Percentiles rank a stretch among this genome's conserved stretches.
phyloP scores from a whole-genome alignment of 169 alveolate genomes.

The Plasmodium fragile region DNA sequence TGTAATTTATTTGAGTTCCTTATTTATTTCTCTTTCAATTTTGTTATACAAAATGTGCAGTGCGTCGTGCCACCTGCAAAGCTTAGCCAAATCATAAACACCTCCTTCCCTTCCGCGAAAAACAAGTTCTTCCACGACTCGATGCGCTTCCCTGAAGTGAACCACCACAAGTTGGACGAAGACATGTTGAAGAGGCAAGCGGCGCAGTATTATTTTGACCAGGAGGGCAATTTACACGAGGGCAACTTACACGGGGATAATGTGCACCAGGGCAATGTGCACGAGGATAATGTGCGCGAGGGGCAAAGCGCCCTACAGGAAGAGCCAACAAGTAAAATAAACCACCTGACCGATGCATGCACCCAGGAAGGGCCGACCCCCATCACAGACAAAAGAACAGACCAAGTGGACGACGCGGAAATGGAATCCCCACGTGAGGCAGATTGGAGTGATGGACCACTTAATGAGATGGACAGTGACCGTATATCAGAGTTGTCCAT shows the following conservation, averaged over 20 bases:
- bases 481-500: background rate
- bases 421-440: background rate
- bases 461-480: background rate
- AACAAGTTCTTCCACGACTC: background rate
- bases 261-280: background rate
- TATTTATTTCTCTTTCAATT: constrained; percentile 42
- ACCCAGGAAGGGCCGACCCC: background rate
- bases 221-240: background rate
- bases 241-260: too few relatives aligned
- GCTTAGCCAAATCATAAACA: background rate
- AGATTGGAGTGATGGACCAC: background rate
- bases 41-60: constrained; percentile 42
- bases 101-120: background rate
- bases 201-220: background rate
- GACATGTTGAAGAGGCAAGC: background rate
- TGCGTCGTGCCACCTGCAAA: constrained; percentile 8
- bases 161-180: background rate
- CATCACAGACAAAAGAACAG: background rate
- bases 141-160: background rate
- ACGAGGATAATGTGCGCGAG: too few relatives aligned
- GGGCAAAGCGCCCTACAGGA: too few relatives aligned
- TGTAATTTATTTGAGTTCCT: constrained; percentile 37
- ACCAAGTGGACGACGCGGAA: background rate
- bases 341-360: background rate
- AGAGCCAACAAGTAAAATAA: background rate